Conservation (phyloP, 208 protist species). For the Angomonas ambiguus region DNA sequence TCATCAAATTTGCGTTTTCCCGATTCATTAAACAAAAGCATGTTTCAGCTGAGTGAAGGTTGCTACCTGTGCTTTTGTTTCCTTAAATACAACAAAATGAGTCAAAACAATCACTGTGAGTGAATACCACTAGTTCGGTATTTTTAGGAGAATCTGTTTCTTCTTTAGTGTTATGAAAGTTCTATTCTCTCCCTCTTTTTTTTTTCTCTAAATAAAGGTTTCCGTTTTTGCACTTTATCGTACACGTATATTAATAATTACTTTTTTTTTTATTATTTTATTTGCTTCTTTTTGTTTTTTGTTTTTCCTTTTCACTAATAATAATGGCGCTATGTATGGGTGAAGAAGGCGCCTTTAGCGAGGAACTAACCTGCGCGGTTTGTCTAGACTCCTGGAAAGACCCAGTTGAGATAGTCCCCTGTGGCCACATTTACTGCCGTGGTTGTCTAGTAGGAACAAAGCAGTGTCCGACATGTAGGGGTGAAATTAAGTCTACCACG, state of each 20-base stretch:
- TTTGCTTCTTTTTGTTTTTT: slow-evolving; percentile 8
- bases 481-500: slow-evolving; percentile 18
- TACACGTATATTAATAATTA: neutral
- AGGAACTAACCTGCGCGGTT: slow-evolving; percentile 65
- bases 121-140: no score
- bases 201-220: slow-evolving; percentile 5
- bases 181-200: slow-evolving; percentile 2
- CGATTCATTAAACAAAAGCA: no score
- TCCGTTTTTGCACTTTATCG: no score
- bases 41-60: no score
- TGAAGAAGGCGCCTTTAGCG: slow-evolving; percentile 38
- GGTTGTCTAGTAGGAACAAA: slow-evolving; percentile 36
- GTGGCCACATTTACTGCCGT: slow-evolving; percentile 58
- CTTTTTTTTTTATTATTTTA: neutral
- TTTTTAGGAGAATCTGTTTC: slow-evolving; percentile 22
- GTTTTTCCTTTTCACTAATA: neutral
- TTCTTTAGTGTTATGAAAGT: slow-evolving; percentile 12
- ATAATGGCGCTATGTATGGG: slow-evolving; percentile 23
- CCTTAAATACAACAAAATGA: no score
- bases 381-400: slow-evolving; percentile 78
- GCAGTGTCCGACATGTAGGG: slow-evolving; percentile 60
- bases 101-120: no score
- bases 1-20: no score
- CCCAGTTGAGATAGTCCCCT: slow-evolving; percentile 34
- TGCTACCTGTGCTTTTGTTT: no score